A percentile compares a stretch with the other conserved stretches of the same genome.
Conservation (phyloP, 441 rosid genomes). For the Isatis lusitanica region DNA sequence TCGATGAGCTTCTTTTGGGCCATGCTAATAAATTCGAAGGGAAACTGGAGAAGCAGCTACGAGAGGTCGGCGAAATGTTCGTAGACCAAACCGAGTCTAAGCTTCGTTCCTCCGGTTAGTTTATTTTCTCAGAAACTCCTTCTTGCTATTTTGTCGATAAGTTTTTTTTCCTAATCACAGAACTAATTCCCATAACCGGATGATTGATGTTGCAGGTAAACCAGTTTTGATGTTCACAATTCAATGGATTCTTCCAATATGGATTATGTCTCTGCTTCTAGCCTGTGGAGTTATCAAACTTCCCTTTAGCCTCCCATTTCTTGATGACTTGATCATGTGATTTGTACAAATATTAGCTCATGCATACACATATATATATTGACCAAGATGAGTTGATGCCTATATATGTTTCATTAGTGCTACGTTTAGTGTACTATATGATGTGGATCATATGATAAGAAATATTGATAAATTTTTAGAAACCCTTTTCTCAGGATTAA, state of each 20-base stretch:
- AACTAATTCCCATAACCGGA: neutral
- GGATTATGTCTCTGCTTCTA: conserved; percentile 56
- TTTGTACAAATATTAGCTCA: neutral
- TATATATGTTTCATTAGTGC: neutral
- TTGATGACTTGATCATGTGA: conserved; percentile 67
- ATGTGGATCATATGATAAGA: neutral
- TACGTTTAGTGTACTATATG: neutral
- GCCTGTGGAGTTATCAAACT: conserved; percentile 59
- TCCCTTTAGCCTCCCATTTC: conserved; percentile 53
- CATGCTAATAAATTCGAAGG: conserved; percentile 50
- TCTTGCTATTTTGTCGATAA: neutral
- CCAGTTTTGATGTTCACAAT: conserved; percentile 46
- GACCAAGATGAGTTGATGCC: neutral
- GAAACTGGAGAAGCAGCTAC: conserved; percentile 55
- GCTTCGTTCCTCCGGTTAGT: conserved; percentile 60
- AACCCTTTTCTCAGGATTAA: neutral
- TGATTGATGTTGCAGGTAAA: conserved; percentile 50
- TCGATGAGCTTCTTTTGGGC: conserved; percentile 53
- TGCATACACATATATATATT: neutral
- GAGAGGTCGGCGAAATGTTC: conserved; percentile 69
- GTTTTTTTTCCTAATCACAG: neutral
- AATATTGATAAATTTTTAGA: neutral
- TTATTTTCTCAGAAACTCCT: neutral
- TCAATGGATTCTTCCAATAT: conserved; percentile 64
- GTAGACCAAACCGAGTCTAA: conserved; percentile 44